Evolutionary conservation across 2,329 filamentous ascomycete genomes (phyloP), one percentile per base, ranked within the genome.

Genomic region (Cordyceps sp.): DNA sequence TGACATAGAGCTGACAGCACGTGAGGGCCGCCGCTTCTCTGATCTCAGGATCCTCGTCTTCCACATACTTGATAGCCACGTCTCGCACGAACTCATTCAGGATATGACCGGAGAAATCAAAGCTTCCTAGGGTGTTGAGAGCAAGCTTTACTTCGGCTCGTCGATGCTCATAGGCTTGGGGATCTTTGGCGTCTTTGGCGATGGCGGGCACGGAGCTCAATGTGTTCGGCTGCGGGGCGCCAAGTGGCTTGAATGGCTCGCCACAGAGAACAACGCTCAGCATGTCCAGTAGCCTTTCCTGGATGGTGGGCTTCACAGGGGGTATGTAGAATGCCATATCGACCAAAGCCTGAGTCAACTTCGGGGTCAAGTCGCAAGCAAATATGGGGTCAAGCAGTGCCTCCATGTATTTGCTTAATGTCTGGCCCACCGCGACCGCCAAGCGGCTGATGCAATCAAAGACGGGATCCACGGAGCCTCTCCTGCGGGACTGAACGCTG

Each of bases 251-350:
- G 54, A 96, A 98, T 2, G 85, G 81, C 42, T 90, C 80, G 4
- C 88, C 85, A 39, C 86, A 93, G 2, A 98, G 69, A 4, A 96
- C 88, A 40, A 88, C 74, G 53, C 90, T 96, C 25, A 98, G 69
- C 69, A 98, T 86, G 48, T 98, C 85, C 10, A 98, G 68, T 17
- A 98, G 62, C 43, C 90, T 78, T 47, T 94, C 88, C 49, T 98
- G 90, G 26, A 98, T 96, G 6, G 75, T 86, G 3, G 80, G 70
- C 49, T 93, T 90, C 35, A 94, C 84, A 0, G 92, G 85, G 1
- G 88, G 90, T 29, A 98, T 94, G 50, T 98, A 96, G 49, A 96
- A 93, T 19, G 90, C 90, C 82, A 98, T 94, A 48, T 98, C 92
- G 16, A 96, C 86, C 33, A 98, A 64, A 3, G 92, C 92, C 50